Evolutionary conservation across 352 stramenopile genomes (phyloP).

Genomic region (Pythium scleroteichum): DNA sequence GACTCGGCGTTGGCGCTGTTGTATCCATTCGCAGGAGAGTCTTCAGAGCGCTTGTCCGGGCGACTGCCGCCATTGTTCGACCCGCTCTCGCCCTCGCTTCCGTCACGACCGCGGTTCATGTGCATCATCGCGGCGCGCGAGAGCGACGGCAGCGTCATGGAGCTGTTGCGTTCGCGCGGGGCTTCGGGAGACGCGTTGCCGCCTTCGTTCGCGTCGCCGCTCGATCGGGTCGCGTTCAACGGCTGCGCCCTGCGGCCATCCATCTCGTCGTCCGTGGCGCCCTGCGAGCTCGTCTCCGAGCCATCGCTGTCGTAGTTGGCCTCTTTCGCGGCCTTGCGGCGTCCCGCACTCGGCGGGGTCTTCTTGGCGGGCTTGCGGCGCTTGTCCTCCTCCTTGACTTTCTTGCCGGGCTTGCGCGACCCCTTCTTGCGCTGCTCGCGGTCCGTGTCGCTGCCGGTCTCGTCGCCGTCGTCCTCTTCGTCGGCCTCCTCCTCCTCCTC

Average conservation of each 20-base stretch:
- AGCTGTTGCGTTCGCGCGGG: constrained; percentile 17
- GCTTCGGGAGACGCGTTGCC: not conserved
- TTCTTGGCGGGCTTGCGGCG: constrained; percentile 19
- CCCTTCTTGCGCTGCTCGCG: constrained; percentile 11
- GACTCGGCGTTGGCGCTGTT: constrained; percentile 4
- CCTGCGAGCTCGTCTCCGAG: constrained; percentile 27
- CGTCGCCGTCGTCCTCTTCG: constrained; percentile 16
- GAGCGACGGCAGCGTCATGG: constrained; percentile 43
- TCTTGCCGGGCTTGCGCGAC: constrained; percentile 2
- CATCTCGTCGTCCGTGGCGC: constrained; percentile 30
- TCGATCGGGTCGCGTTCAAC: not conserved
- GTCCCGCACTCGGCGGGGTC: not conserved
- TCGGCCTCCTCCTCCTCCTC: constrained; percentile 11
- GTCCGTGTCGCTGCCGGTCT: constrained; percentile 22
- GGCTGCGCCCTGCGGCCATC: not conserved
- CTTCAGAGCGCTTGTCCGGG: constrained; percentile 6
- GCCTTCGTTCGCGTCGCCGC: not conserved
- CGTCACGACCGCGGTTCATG: constrained; percentile 16
- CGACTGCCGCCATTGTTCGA: not conserved
- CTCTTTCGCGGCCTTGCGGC: constrained; percentile 1
- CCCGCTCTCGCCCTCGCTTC: not conserved
- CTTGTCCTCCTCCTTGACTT: constrained; percentile 19
- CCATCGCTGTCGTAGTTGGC: constrained; percentile 17
- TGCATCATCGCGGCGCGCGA: constrained; percentile 47
- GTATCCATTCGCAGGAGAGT: constrained; percentile 2